Percentiles rank a stretch among this genome's conserved stretches.
These are phyloP conservation scores for Candida broadrunensis DNA, from an alignment of 805 yeast genomes.

Conservation along the genomic window DNA sequence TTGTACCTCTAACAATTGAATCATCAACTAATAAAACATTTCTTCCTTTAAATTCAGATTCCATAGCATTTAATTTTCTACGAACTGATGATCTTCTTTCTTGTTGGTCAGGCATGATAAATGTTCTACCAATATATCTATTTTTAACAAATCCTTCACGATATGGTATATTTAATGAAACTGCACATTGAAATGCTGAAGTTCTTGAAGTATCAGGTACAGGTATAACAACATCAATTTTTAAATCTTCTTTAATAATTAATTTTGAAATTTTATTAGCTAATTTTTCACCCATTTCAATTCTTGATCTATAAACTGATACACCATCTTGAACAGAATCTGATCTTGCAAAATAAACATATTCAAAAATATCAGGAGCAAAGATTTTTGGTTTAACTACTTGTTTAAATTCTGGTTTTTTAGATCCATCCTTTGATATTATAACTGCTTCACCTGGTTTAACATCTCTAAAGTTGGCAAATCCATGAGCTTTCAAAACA, in stretches of 20 bases:
- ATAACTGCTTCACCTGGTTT: slow-evolving; percentile 96
- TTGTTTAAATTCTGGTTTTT: slow-evolving; percentile 79
- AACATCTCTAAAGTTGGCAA: slow-evolving; percentile 73
- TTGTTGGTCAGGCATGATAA: slow-evolving; percentile 97
- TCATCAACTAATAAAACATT: slow-evolving; percentile 92
- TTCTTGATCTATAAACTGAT: slow-evolving; percentile 87
- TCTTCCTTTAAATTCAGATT: slow-evolving; percentile 79
- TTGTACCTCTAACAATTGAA: slow-evolving; percentile 96
- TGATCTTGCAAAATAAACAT: slow-evolving; percentile 97
- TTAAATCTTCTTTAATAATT: slow-evolving; percentile 37
- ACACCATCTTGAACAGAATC: slow-evolving; percentile 97
- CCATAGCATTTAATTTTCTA: slow-evolving; percentile 95
- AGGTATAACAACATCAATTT: slow-evolving; percentile 92
- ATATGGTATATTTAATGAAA: slow-evolving; percentile 73
- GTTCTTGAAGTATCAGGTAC: slow-evolving; percentile 99
- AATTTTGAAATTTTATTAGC: slow-evolving; percentile 64
- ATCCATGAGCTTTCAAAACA: slow-evolving; percentile 90
- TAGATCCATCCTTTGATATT: slow-evolving; percentile 66
- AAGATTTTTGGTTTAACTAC: slow-evolving; percentile 74
- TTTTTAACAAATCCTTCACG: slow-evolving; percentile 97
- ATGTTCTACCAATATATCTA: slow-evolving; percentile 95
- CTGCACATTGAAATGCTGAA: slow-evolving; percentile 90
- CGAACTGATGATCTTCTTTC: slow-evolving; percentile 93
- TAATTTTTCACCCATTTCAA: slow-evolving; percentile 89
- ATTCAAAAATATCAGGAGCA: slow-evolving; percentile 95